Percentiles rank a stretch among this genome's conserved stretches.
These are phyloP conservation scores for Xylariaceae sp. DNA, from an alignment of 2,329 filamentous ascomycete species.

Conservation along the genomic window DNA sequence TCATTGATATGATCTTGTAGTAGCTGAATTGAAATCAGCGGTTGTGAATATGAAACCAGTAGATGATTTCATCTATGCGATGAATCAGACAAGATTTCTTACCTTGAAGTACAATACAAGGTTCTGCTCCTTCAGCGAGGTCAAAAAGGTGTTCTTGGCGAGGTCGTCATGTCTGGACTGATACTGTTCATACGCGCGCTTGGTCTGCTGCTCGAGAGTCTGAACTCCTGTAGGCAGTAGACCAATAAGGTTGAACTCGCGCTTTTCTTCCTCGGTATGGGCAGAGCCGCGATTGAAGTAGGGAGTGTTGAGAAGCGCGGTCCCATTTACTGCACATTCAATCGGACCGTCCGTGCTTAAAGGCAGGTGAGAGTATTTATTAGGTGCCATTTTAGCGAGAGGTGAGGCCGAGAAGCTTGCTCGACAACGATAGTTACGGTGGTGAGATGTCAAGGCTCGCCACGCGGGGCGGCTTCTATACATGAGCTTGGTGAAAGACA, in stretches of 20 bases:
- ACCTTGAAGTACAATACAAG: constrained; percentile 76
- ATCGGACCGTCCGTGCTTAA: constrained; percentile 46
- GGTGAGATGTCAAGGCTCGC: constrained; percentile 8
- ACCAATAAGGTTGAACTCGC: constrained; percentile 65
- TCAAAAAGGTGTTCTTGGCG: constrained; percentile 85
- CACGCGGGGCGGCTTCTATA: constrained; percentile 14
- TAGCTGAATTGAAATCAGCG: constrained; percentile 45
- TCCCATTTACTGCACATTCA: constrained; percentile 47
- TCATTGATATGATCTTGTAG: constrained; percentile 75
- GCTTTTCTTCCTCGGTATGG: constrained; percentile 66
- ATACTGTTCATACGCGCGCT: constrained; percentile 80
- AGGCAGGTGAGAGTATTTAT: constrained; percentile 41
- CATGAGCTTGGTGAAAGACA: too few species aligned
- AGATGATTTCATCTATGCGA: not conserved
- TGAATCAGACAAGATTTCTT: constrained; percentile 13
- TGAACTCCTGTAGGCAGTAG: constrained; percentile 70
- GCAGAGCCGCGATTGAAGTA: constrained; percentile 83
- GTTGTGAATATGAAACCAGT: not conserved
- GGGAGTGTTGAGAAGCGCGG: constrained; percentile 58
- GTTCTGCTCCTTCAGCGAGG: constrained; percentile 81
- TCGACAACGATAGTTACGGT: constrained; percentile 10
- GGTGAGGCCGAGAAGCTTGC: constrained; percentile 14
- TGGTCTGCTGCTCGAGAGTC: constrained; percentile 70
- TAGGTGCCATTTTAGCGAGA: constrained; percentile 25
- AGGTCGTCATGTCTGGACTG: constrained; percentile 57